A percentile compares a stretch with the other conserved stretches of the same genome.
Evolutionary conservation across 2,329 filamentous ascomycete species (phyloP).

Genomic region (Colletotrichum sp.): DNA sequence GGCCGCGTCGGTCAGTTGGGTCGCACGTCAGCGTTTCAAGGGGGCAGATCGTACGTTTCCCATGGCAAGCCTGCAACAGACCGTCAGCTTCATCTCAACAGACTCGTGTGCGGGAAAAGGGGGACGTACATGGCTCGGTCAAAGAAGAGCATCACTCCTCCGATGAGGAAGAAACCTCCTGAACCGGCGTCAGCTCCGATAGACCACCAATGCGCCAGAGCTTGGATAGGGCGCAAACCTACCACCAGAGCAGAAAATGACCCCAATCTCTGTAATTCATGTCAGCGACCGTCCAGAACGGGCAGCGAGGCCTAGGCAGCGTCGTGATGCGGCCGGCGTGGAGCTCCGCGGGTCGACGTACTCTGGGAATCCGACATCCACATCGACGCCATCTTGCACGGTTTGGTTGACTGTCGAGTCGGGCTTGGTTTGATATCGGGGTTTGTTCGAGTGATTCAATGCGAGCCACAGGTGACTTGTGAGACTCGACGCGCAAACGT

Average conservation of each 20-base stretch:
- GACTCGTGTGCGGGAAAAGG: background rate
- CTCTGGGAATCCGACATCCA: slow-evolving; percentile 97
- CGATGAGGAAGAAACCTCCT: slow-evolving; percentile 95
- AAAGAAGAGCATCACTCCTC: slow-evolving; percentile 96
- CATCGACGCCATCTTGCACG: slow-evolving; percentile 78
- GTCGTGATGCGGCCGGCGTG: background rate
- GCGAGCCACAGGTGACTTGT: background rate
- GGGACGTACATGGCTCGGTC: slow-evolving; percentile 85
- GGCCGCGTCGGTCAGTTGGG: background rate
- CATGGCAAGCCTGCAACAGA: slow-evolving; percentile 80
- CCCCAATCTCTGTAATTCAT: slow-evolving; percentile 79
- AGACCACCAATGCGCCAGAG: slow-evolving; percentile 24
- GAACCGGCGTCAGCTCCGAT: slow-evolving; percentile 21
- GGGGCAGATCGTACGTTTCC: slow-evolving; percentile 74
- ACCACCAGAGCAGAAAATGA: slow-evolving; percentile 98
- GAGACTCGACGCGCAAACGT: background rate
- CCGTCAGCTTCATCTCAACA: slow-evolving; percentile 19
- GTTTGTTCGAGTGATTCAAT: background rate
- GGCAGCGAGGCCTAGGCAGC: background rate
- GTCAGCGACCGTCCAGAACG: slow-evolving; percentile 31
- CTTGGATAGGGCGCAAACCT: slow-evolving; percentile 49
- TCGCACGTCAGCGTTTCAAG: background rate
- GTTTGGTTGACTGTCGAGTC: background rate
- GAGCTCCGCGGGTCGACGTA: slow-evolving; percentile 50
- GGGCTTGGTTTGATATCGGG: background rate